Conservation (phyloP, 495 filamentous ascomycete genomes). For the Echria macrotheca region DNA sequence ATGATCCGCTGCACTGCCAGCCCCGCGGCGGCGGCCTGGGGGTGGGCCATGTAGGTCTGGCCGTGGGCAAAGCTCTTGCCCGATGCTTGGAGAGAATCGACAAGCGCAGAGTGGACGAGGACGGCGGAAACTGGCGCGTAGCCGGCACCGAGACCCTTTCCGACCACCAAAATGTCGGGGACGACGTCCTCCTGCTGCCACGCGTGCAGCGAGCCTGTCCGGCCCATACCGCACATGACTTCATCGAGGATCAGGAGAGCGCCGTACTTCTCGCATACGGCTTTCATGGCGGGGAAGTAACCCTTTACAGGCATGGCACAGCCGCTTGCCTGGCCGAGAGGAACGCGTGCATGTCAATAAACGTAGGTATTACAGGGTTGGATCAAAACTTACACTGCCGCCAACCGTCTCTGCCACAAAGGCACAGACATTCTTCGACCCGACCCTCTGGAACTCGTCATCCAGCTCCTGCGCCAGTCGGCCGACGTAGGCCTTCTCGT, state of each 20-base stretch:
- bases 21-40: slow-evolving; percentile 48
- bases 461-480: slow-evolving; percentile 59
- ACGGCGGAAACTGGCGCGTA: slow-evolving; percentile 54
- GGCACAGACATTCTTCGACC: slow-evolving; percentile 60
- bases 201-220: slow-evolving; percentile 55
- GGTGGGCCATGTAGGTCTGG: slow-evolving; percentile 52
- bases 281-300: slow-evolving; percentile 61
- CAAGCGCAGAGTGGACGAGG: slow-evolving; percentile 45
- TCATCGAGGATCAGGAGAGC: slow-evolving; percentile 68
- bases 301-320: slow-evolving; percentile 28
- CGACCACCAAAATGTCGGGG: slow-evolving; percentile 52
- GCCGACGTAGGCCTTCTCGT: slow-evolving; percentile 33
- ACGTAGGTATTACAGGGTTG: no score
- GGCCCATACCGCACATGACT: slow-evolving; percentile 70
- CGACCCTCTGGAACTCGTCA: slow-evolving; percentile 60
- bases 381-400: no score
- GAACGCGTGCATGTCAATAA: no score
- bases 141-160: slow-evolving; percentile 59
- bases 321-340: no score
- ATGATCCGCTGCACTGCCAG: slow-evolving; percentile 50
- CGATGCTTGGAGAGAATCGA: slow-evolving; percentile 44
- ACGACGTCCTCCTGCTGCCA: slow-evolving; percentile 53
- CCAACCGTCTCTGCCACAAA: slow-evolving; percentile 64
- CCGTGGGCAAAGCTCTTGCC: slow-evolving; percentile 47
- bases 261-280: slow-evolving; percentile 60